Percentiles rank a stretch among this genome's conserved stretches.
These are phyloP conservation scores for Xylariaceae sp. DNA, from an alignment of 2,329 filamentous ascomycete species.

Conservation along the genomic window DNA sequence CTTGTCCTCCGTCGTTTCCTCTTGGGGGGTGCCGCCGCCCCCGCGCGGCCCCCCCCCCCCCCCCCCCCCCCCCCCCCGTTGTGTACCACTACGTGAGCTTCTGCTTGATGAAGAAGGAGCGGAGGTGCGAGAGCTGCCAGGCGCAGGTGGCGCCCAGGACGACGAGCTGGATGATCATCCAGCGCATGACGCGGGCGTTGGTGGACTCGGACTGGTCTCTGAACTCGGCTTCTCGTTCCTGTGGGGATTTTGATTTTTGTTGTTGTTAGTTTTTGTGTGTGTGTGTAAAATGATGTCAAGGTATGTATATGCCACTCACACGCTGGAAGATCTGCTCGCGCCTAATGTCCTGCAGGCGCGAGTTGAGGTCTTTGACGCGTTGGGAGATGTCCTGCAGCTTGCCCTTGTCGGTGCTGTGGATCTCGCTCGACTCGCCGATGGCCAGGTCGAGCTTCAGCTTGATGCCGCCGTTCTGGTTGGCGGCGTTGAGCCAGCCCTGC, in stretches of 20 bases:
- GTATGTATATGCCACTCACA: conserved; percentile 46
- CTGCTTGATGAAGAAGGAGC: conserved; percentile 99
- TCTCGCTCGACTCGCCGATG: conserved; percentile 89
- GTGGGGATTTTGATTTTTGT: neutral
- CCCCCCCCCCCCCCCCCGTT: no score
- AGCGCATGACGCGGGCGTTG: conserved; percentile 85
- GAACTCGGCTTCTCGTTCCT: conserved; percentile 95
- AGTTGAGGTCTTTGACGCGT: conserved; percentile 85
- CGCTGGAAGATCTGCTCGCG: conserved; percentile 95
- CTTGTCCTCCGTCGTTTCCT: no score
- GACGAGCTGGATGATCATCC: conserved; percentile 85
- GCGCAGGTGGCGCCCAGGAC: conserved; percentile 84
- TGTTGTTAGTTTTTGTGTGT: neutral
- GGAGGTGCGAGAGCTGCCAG: conserved; percentile 93
- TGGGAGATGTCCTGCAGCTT: conserved; percentile 87
- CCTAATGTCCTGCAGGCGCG: conserved; percentile 78
- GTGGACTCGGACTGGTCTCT: conserved; percentile 94
- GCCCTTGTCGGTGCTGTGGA: conserved; percentile 87
- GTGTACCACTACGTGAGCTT: conserved; percentile 72
- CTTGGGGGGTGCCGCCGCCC: no score
- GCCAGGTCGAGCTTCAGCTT: conserved; percentile 83
- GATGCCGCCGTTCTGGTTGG: conserved; percentile 66
- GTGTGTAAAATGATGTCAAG: neutral
- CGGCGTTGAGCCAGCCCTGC: conserved; percentile 65
- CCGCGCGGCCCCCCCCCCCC: no score